Evolutionary conservation across 2,329 filamentous ascomycete species (phyloP).

Genomic region (Aspergillus alliaceus): DNA sequence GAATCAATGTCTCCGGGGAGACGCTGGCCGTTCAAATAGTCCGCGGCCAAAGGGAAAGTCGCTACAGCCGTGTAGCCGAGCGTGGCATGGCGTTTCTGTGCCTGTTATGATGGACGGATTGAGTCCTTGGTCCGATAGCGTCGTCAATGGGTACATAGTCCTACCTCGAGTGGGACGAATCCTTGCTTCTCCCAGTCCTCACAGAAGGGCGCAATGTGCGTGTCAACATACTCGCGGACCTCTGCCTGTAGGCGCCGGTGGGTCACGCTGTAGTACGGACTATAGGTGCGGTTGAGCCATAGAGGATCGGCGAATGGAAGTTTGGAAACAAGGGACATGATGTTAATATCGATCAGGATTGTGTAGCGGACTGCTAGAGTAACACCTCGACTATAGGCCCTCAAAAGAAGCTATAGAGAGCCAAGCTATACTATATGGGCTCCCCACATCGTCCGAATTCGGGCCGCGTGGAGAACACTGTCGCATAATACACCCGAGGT

Average conservation of each 20-base stretch:
- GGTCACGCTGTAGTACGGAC: constrained; percentile 24
- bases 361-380: too few relatives aligned
- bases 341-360: too few relatives aligned
- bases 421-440: too few relatives aligned
- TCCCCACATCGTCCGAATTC: too few relatives aligned
- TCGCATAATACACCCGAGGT: too few relatives aligned
- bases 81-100: constrained; percentile 18
- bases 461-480: too few relatives aligned
- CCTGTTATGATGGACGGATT: too few relatives aligned
- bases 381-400: too few relatives aligned
- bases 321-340: too few relatives aligned
- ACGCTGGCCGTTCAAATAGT: constrained; percentile 19
- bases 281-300: constrained; percentile 22
- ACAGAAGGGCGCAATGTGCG: constrained; percentile 23
- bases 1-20: constrained; percentile 30
- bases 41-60: constrained; percentile 17
- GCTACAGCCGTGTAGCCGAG: constrained; percentile 23
- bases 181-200: constrained; percentile 28
- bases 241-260: constrained; percentile 24
- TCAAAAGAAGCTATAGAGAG: too few relatives aligned
- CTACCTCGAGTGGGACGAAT: constrained; percentile 26
- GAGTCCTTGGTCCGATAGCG: too few relatives aligned
- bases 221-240: constrained; percentile 26
- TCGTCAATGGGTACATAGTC: not conserved
- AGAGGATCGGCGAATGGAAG: constrained; percentile 26